phyloP scores from a whole-genome alignment of 2,329 filamentous ascomycete species.

The Sporothrix sp. region DNA sequence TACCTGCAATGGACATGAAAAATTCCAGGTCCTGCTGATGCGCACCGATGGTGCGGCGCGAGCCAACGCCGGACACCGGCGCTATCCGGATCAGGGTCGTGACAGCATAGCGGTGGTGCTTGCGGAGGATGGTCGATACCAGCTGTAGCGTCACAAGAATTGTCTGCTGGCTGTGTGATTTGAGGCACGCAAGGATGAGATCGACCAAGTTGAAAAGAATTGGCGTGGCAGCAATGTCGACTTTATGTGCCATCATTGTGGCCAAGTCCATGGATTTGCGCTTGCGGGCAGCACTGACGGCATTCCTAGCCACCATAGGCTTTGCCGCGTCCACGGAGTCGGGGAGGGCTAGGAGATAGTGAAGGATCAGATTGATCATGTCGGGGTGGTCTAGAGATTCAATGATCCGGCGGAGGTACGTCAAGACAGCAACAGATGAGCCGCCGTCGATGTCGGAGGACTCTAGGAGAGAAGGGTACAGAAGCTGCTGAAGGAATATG shows the following conservation, averaged over 20 bases:
- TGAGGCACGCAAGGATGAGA: constrained; percentile 73
- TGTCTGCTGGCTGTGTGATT: constrained; percentile 78
- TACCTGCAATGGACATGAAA: constrained; percentile 57
- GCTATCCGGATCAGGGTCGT: constrained; percentile 64
- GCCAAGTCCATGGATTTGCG: constrained; percentile 84
- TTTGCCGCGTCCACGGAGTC: constrained; percentile 38
- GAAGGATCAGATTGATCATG: constrained; percentile 85
- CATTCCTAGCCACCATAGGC: constrained; percentile 27
- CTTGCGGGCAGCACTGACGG: constrained; percentile 61
- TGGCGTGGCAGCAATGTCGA: constrained; percentile 66
- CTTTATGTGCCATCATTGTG: constrained; percentile 64
- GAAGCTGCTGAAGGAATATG: constrained; percentile 84
- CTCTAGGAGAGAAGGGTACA: constrained; percentile 93
- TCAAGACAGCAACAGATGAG: constrained; percentile 90
- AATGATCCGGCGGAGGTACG: constrained; percentile 82
- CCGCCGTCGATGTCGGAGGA: constrained; percentile 96
- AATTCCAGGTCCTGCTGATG: constrained; percentile 67
- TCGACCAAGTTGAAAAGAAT: constrained; percentile 90
- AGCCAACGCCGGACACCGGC: constrained; percentile 30
- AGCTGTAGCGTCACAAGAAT: constrained; percentile 82
- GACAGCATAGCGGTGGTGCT: constrained; percentile 80
- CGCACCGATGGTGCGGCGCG: constrained; percentile 56
- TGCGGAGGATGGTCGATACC: constrained; percentile 72
- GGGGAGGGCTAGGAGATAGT: constrained; percentile 79
- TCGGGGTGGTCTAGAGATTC: constrained; percentile 89